Evolutionary conservation across 2,329 filamentous ascomycete genomes (phyloP), one percentile per base, ranked within the genome.

Genomic region (Cytospora mali): DNA sequence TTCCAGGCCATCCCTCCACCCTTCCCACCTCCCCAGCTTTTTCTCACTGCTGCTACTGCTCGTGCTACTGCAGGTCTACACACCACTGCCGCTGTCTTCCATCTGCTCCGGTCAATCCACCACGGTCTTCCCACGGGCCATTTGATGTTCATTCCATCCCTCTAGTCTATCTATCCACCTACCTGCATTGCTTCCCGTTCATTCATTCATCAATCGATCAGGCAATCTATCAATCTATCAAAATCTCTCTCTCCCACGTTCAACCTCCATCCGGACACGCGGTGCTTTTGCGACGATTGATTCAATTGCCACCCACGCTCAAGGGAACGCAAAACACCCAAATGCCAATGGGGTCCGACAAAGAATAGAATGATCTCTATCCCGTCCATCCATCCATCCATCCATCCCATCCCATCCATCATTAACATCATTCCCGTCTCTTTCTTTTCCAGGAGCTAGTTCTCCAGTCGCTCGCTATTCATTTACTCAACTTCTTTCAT

Each of bases 391-490:
- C 42, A 46, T 23, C 42, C 31, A 33, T 33, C 29, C 29, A 31
- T 31, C 11, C 31, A 33, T 33, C 31, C 31, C 51, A 50, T n/a
- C n/a, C 42, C 42, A 46, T 23, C 42, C 59, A 46, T 27, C 29
- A n/a, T 50, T 54, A n/a, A 39, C 39, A 25, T 49, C 53, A 57
- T 48, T 16, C 18, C 4, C 35, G 2, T 31, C 48, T 51, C 23
- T 55, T 53, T 35, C 23, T 23, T 18, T 54, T 42, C 16, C 10
- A 51, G 52, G 59, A 64, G 57, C 62, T 49, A 63, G 62, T 48
- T 51, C 54, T 58, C 58, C 62, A 56, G 58, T 64, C 62, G 51
- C 62, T 64, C 62, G 62, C 55, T 62, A 27, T 54, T 33, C 46
- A 18, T 58, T 60, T 58, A 23, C n/a, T n/a, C 16, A 39, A 39